Base-by-base conservation (phyloP, 345 rosid species). In the Populus simonii region DNA sequence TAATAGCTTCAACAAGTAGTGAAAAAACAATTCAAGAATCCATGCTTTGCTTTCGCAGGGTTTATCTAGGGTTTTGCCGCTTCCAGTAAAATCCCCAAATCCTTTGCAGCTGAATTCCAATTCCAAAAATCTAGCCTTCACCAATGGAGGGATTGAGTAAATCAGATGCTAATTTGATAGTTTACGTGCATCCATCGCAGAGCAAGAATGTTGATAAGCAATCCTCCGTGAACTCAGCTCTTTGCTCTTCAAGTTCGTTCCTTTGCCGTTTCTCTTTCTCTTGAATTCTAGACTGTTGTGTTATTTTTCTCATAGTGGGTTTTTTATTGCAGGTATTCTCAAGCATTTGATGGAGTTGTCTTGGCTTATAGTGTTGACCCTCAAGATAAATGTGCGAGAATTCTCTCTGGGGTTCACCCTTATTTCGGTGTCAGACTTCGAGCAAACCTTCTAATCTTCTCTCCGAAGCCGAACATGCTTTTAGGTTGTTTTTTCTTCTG, bases 221-320 rank as follows among this genome's bases (percentile, higher is more conserved):
- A 88, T 95, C n/a, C 90, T 90, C 66, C 91, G 92, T 33, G 89
- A 93, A 85, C 93, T 96, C 75, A 91, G 97, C 81, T 69, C 94
- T 75, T 79, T 89, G 43, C 93, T 92, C 33, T 95, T 95, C 91
- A 89, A 87, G 98, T 93, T 81, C 78, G 75, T 74, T 78, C 27
- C 75, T n/a, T 66, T 55, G 4, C 55, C 77, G 66, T 38, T 74
- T 29, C 12, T 8, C 18, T 25, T 25, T 35, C 5, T 2, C 8
- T 66, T 59, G 31, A 17, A 9, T 41, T 27, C 11, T 17, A 36
- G 23, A n/a, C 22, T 43, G 7, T 23, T 43, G 3, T 15, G 0
- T 15, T 20, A 0, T 17, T 27, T 49, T 25, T 47, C 51, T 49
- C 16, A 36, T 3, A 17, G 5, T 10, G n/a, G n/a, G 22, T 11